Percentiles rank a stretch among this genome's conserved stretches.
These are phyloP conservation scores for Penicillium manginii DNA, from an alignment of 495 filamentous ascomycete genomes.

Conservation along the genomic window DNA sequence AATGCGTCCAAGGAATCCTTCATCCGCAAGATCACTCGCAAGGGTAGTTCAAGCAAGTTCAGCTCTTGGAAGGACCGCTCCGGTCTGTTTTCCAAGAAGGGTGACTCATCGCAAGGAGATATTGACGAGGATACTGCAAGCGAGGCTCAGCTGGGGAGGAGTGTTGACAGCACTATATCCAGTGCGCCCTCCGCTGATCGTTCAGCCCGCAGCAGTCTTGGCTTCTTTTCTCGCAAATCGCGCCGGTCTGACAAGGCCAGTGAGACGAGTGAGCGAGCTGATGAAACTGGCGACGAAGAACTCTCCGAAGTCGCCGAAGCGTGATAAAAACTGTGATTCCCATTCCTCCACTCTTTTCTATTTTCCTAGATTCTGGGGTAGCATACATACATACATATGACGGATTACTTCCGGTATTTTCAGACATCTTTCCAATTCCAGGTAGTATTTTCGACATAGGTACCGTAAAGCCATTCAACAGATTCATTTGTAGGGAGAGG, in stretches of 20 bases:
- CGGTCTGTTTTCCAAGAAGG: constrained; percentile 65
- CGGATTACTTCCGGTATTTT: not conserved
- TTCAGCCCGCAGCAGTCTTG: constrained; percentile 49
- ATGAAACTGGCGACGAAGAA: constrained; percentile 54
- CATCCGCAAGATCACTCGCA: constrained; percentile 74
- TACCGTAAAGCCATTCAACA: too few species aligned
- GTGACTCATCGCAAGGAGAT: constrained; percentile 53
- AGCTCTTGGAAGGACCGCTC: constrained; percentile 72
- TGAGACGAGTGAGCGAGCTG: constrained; percentile 51
- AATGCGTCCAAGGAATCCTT: constrained; percentile 64
- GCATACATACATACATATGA: constrained; percentile 13
- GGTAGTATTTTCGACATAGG: too few species aligned
- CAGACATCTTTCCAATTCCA: not conserved
- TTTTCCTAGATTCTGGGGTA: constrained; percentile 14
- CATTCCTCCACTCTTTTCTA: constrained; percentile 11
- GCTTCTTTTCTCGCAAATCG: constrained; percentile 56
- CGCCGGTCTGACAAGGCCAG: constrained; percentile 50
- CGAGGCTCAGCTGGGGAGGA: constrained; percentile 53
- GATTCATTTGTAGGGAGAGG: too few species aligned
- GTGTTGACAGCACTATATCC: constrained; percentile 49
- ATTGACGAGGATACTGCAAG: constrained; percentile 50
- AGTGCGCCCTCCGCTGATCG: constrained; percentile 50
- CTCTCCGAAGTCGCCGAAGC: constrained; percentile 34
- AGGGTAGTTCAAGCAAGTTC: constrained; percentile 80
- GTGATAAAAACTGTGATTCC: constrained; percentile 9